Percentiles rank a stretch among this genome's conserved stretches.
Evolutionary conservation across 495 filamentous ascomycete genomes (phyloP).

Genomic region (Tuber umbilicatum): DNA sequence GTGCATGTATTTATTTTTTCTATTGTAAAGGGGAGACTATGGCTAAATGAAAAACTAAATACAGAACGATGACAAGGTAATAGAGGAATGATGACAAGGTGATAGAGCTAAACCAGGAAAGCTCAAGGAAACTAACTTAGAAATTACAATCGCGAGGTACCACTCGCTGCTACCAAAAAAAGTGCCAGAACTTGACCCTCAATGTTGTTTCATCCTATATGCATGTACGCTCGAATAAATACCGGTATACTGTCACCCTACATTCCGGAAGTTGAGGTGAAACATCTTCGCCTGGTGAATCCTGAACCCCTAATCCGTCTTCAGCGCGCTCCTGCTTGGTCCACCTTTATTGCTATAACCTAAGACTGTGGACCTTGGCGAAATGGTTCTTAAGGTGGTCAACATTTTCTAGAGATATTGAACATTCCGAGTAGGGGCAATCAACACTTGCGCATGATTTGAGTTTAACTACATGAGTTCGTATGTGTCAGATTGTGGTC

Average conservation of each 20-base stretch:
- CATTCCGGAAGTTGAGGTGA: background rate
- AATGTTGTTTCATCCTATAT: too few species aligned
- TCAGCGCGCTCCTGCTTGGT: background rate
- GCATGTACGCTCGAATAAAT: background rate
- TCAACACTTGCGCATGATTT: background rate
- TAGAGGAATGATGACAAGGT: background rate
- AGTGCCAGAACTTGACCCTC: too few species aligned
- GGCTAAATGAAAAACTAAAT: background rate
- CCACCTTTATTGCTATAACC: background rate
- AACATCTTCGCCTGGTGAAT: background rate
- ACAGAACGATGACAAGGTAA: too few species aligned
- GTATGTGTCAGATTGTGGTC: background rate
- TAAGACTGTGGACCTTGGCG: background rate
- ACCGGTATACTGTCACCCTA: background rate
- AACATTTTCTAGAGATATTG: background rate
- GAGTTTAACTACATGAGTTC: background rate
- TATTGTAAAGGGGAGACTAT: background rate
- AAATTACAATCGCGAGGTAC: background rate
- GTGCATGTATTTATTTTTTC: background rate
- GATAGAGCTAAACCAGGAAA: background rate
- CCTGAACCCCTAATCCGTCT: background rate
- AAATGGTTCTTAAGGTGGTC: background rate
- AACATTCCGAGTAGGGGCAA: background rate
- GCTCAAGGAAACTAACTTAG: too few species aligned
- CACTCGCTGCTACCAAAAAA: background rate